Evolutionary conservation across 2,329 filamentous ascomycete species (phyloP), one percentile per base, ranked within the genome.

Genomic region (Drechmeria coniospora): DNA sequence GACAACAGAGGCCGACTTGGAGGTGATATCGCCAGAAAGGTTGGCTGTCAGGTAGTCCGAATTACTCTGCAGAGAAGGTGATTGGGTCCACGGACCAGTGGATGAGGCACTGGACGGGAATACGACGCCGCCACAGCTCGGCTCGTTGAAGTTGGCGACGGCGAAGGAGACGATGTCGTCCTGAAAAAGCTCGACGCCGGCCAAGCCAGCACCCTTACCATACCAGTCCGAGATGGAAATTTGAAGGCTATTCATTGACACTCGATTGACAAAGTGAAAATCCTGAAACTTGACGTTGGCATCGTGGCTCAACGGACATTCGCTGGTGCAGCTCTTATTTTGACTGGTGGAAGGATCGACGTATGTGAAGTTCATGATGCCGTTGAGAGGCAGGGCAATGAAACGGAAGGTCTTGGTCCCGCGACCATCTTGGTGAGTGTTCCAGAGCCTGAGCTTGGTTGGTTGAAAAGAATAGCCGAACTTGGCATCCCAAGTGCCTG

Each of bases 311-410:
- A 98, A 65, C n/a, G 86, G 81, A 43, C 90, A 98, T 44, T 72
- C 66, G 35, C 74, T 77, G 29, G 86, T 83, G 55, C 90, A 98
- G 32, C 68, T 74, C 17, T 60, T 55, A 30, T 76, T 75, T 27
- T 68, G 57, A 15, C 79, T 78, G 2, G 71, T 79, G 21, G 49
- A 59, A 15, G 79, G 76, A 44, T 95, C 83, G 36, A 75, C 74
- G 42, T 90, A 95, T 21, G 84, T 92, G 45, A 98, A 66, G 53
- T 95, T 94, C 74, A 98, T 81, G 49, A 98, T 94, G 28, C 90
- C 90, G 36, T 80, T 76, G 44, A 87, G 72, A 5, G 87, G 86
- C 32, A 87, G 59, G 12, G 84, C 81, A 14, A 81, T 82, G 47
- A 83, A 92, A 32, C 84, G 74, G 58, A 82, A 98, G 0, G 78